Evolutionary conservation across 257 asterid genomes (phyloP).

Genomic region (Solanum pimpinellifolium): DNA sequence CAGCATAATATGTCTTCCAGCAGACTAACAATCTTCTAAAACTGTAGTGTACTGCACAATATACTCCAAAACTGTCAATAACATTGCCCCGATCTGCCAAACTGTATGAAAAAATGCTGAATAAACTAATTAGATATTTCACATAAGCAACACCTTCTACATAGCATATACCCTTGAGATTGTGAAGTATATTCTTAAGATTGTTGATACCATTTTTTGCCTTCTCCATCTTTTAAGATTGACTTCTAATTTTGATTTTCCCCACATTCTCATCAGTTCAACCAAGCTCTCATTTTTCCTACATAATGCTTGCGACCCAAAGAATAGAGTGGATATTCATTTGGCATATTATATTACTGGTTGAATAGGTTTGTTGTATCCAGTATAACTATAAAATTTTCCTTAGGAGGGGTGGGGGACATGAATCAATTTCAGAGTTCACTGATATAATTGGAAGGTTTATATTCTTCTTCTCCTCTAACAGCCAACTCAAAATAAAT

Average conservation of each 20-base stretch:
- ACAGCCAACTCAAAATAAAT: neutral
- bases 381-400: neutral
- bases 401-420: neutral
- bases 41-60: neutral
- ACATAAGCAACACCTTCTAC: neutral
- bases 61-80: neutral
- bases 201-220: neutral
- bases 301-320: neutral
- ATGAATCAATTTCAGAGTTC: too few relatives aligned
- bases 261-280: neutral
- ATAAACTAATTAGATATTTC: neutral
- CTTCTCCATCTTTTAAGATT: neutral
- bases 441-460: neutral
- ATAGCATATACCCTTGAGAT: neutral
- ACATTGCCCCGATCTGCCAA: neutral
- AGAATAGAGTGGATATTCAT: neutral
- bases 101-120: neutral
- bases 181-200: neutral
- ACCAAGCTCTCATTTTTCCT: neutral
- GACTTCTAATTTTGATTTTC: neutral
- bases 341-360: neutral
- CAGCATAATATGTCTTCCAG: neutral
- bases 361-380: neutral
- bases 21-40: neutral
- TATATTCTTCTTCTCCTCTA: neutral